A percentile compares a stretch with the other conserved stretches of the same genome.
Conservation (phyloP, 192 early-diverging fungal species). For the Blastocladiella britannica region DNA sequence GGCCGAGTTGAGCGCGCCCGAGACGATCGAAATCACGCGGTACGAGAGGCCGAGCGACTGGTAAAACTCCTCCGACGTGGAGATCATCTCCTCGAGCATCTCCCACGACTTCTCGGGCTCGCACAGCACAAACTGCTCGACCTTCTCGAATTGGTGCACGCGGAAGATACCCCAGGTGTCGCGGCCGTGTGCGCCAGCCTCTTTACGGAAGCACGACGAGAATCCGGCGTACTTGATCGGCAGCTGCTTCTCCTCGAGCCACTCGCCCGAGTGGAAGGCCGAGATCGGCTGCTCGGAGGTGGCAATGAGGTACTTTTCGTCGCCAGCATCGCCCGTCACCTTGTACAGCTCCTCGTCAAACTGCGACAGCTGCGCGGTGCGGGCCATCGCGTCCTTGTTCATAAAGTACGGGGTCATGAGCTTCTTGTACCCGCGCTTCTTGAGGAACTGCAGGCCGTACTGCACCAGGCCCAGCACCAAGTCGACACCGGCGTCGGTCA, state of each 20-base stretch:
- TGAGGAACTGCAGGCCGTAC: conserved; percentile 86
- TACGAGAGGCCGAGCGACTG: conserved; percentile 82
- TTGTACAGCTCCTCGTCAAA: conserved; percentile 99
- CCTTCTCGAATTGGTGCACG: conserved; percentile 99
- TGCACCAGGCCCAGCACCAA: conserved; percentile 89
- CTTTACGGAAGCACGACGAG: conserved; percentile 98
- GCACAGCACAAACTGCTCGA: conserved; percentile 93
- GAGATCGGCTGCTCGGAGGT: conserved; percentile 98
- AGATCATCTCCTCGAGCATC: conserved; percentile 92
- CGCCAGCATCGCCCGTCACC: conserved; percentile 44
- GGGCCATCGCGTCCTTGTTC: conserved; percentile 89
- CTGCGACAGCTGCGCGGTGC: conserved; percentile 92
- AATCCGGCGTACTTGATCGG: conserved; percentile 87
- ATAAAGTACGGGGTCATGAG: conserved; percentile 97
- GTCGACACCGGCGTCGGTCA: conserved; percentile 84
- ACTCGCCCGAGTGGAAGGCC: conserved; percentile 85
- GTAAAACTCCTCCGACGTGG: conserved; percentile 82
- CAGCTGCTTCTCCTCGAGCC: conserved; percentile 82
- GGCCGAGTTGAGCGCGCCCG: conserved; percentile 93
- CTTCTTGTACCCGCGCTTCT: conserved; percentile 62
- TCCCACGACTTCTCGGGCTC: conserved; percentile 98
- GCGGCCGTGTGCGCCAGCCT: conserved; percentile 90
- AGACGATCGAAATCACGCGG: conserved; percentile 87
- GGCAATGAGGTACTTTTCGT: conserved; percentile 94
- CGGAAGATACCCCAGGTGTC: conserved; percentile 99